These are phyloP conservation scores for Baorangia bicolor DNA, from an alignment of 768 basidiomycete species.

Conservation along the genomic window DNA sequence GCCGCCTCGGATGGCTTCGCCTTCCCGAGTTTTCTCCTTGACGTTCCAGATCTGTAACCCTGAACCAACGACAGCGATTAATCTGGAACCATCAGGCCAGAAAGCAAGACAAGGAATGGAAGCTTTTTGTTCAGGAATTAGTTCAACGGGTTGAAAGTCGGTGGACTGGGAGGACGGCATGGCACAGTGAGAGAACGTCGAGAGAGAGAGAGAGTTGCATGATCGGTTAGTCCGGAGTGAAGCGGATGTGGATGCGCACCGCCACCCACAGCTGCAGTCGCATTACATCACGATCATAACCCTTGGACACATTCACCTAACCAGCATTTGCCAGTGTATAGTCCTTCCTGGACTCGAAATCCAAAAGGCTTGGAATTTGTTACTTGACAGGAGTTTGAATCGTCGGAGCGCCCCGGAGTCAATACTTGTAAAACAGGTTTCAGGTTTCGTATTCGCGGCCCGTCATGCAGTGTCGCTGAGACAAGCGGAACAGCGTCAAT, in stretches of 20 bases:
- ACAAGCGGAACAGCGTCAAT: too few species aligned
- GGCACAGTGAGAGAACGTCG: conserved; percentile 6
- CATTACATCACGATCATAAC: conserved; percentile 22
- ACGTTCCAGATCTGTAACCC: conserved; percentile 28
- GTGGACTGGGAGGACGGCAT: conserved; percentile 10
- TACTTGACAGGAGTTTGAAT: too few species aligned
- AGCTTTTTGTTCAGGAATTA: conserved; percentile 19
- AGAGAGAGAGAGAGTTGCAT: conserved; percentile 6
- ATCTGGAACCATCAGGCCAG: conserved; percentile 27
- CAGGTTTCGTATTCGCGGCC: too few species aligned
- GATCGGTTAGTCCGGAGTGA: background rate
- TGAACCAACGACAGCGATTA: conserved; percentile 26
- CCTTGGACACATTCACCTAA: background rate
- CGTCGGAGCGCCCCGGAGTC: too few species aligned
- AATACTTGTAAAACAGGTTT: too few species aligned
- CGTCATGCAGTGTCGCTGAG: too few species aligned
- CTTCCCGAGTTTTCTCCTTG: conserved; percentile 18
- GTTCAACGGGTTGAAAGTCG: conserved; percentile 10
- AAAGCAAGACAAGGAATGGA: conserved; percentile 21
- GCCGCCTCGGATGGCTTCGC: conserved; percentile 21
- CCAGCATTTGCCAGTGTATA: too few species aligned
- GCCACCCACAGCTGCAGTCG: conserved; percentile 8
- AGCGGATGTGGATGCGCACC: conserved; percentile 6
- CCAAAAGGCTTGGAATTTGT: too few species aligned
- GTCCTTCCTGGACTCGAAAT: too few species aligned